These are phyloP conservation scores for Leucosporidium scottii DNA, from an alignment of 768 basidiomycete species.

Conservation along the genomic window DNA sequence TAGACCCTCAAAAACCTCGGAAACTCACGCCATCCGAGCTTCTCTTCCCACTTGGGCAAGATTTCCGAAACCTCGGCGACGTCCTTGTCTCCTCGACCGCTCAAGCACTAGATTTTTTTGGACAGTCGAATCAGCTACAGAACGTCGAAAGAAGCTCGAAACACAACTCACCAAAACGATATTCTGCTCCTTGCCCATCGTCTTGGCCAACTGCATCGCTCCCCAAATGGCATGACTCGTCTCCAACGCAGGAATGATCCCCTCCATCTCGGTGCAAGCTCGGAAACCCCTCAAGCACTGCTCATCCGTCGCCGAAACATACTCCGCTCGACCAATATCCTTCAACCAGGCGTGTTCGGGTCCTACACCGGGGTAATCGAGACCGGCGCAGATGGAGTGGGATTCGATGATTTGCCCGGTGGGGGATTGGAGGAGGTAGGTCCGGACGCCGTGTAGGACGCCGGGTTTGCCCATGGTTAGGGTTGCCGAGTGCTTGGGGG, in stretches of 20 bases:
- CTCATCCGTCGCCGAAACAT: constrained; percentile 87
- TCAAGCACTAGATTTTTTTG: constrained; percentile 61
- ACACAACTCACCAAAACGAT: constrained; percentile 71
- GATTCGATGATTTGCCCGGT: constrained; percentile 94
- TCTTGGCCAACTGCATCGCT: constrained; percentile 74
- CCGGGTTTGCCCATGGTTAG: constrained; percentile 84
- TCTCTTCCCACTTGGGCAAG: constrained; percentile 91
- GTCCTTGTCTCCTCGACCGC: constrained; percentile 95
- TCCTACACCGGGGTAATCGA: constrained; percentile 95
- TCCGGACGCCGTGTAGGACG: constrained; percentile 90
- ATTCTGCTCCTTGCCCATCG: constrained; percentile 72
- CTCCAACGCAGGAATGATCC: constrained; percentile 95
- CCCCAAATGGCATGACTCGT: constrained; percentile 96
- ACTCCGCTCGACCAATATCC: constrained; percentile 87
- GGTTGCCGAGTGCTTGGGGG: constrained; percentile 84
- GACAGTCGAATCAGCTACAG: not conserved
- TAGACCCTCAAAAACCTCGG: constrained; percentile 42
- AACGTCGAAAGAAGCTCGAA: not conserved
- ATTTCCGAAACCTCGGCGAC: constrained; percentile 84
- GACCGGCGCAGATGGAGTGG: constrained; percentile 90
- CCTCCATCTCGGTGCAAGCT: constrained; percentile 82
- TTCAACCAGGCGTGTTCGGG: constrained; percentile 98
- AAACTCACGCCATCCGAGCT: constrained; percentile 68
- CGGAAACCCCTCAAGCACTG: constrained; percentile 88
- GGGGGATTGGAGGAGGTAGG: constrained; percentile 82